phyloP scores from a whole-genome alignment of 2,329 filamentous ascomycete genomes.

The Colletotrichum echinochloae region DNA sequence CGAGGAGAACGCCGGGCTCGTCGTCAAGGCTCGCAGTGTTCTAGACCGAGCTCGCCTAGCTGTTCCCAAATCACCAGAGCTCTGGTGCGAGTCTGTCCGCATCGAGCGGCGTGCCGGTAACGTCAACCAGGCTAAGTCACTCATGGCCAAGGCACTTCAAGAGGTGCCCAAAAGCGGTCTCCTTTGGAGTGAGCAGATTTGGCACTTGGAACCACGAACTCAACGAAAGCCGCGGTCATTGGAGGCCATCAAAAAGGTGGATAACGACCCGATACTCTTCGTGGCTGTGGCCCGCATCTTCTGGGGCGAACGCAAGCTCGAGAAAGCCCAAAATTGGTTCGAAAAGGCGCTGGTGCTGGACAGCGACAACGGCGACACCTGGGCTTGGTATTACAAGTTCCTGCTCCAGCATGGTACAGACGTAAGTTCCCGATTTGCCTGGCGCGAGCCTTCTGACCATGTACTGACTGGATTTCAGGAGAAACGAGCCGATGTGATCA shows the following conservation, averaged over 20 bases:
- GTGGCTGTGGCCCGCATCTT: slow-evolving; percentile 95
- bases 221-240: slow-evolving; percentile 91
- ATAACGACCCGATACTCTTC: slow-evolving; percentile 90
- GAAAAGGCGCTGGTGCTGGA: slow-evolving; percentile 93
- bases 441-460: not conserved
- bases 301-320: slow-evolving; percentile 91
- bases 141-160: slow-evolving; percentile 94
- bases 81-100: slow-evolving; percentile 95
- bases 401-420: slow-evolving; percentile 91
- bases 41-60: slow-evolving; percentile 91
- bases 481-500: slow-evolving; percentile 86
- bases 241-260: slow-evolving; percentile 96
- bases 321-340: slow-evolving; percentile 97
- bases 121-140: slow-evolving; percentile 82
- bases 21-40: slow-evolving; percentile 93
- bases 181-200: slow-evolving; percentile 94
- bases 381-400: slow-evolving; percentile 99
- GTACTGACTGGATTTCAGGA: slow-evolving; percentile 57
- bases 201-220: slow-evolving; percentile 90
- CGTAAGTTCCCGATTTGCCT: slow-evolving; percentile 5
- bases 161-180: slow-evolving; percentile 89
- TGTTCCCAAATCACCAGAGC: slow-evolving; percentile 83
- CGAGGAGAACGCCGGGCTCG: slow-evolving; percentile 84
- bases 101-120: slow-evolving; percentile 92
- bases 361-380: slow-evolving; percentile 88